phyloP scores from a whole-genome alignment of 2,329 filamentous ascomycete genomes.

The Monilinia fructicola region DNA sequence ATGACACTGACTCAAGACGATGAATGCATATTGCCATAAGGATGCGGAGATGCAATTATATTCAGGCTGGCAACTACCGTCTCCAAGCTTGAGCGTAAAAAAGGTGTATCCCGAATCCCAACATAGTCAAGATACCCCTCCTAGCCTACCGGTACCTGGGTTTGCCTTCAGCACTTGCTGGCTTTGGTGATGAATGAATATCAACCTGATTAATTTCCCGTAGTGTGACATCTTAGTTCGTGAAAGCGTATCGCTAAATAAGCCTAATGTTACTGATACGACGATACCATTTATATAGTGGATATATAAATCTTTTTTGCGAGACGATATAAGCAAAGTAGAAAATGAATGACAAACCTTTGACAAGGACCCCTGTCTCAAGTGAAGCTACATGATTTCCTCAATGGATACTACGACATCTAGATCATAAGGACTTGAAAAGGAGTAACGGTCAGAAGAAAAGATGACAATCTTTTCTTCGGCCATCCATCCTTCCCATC shows the following conservation, averaged over 20 bases:
- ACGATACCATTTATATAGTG: neutral
- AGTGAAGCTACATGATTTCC: too few relatives aligned
- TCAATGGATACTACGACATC: too few relatives aligned
- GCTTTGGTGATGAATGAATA: neutral
- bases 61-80: slow-evolving; percentile 4
- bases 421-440: too few relatives aligned
- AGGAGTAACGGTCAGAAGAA: too few relatives aligned
- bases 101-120: neutral
- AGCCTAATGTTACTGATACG: neutral
- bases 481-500: too few relatives aligned
- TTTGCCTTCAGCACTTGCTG: slow-evolving; percentile 1
- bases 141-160: neutral
- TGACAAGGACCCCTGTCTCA: too few relatives aligned
- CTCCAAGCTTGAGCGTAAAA: neutral
- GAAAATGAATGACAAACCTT: too few relatives aligned
- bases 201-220: neutral
- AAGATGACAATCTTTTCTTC: too few relatives aligned
- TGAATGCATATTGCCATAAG: neutral
- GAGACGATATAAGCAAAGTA: too few relatives aligned
- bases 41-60: slow-evolving; percentile 5
- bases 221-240: neutral
- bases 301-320: slow-evolving; percentile 7
- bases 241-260: neutral
- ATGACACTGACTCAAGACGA: neutral
- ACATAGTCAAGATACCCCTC: neutral